These are phyloP conservation scores for Tylopilus sp. DNA, from an alignment of 1,284 basidiomycete genomes.

Conservation along the genomic window DNA sequence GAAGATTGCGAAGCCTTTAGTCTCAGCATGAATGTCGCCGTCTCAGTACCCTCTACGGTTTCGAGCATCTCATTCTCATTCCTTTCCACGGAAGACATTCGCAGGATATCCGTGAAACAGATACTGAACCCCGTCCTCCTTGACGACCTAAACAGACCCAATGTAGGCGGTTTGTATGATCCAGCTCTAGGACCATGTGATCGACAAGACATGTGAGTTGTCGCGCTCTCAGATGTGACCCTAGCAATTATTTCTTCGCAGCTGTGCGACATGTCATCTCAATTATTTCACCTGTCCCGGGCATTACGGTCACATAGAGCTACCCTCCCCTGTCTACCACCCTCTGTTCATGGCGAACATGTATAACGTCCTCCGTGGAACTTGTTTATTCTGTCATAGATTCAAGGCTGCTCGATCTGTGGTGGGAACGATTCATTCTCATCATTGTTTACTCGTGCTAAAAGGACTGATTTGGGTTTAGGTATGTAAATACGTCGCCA, in stretches of 20 bases:
- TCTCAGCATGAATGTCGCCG: conserved; percentile 83
- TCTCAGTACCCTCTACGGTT: conserved; percentile 83
- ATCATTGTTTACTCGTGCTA: conserved; percentile 8
- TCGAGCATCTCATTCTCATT: conserved; percentile 92
- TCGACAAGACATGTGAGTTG: conserved; percentile 81
- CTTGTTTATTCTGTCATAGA: conserved; percentile 95
- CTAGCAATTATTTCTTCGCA: conserved; percentile 34
- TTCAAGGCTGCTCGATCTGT: conserved; percentile 81
- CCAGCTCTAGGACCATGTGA: conserved; percentile 91
- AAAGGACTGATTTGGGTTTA: conserved; percentile 32
- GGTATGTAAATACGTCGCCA: conserved; percentile 82
- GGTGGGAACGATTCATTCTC: conserved; percentile 47
- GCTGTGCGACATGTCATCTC: conserved; percentile 91
- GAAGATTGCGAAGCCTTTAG: neutral
- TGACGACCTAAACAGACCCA: conserved; percentile 93
- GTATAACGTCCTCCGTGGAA: conserved; percentile 83
- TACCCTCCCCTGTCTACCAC: conserved; percentile 94
- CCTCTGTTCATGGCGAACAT: conserved; percentile 95
- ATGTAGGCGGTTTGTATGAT: conserved; percentile 92
- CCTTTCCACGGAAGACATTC: conserved; percentile 87
- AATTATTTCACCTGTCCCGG: conserved; percentile 95
- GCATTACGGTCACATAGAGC: conserved; percentile 98
- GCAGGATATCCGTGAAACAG: conserved; percentile 94
- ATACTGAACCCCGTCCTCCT: conserved; percentile 92
- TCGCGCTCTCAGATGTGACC: neutral